phyloP scores from a whole-genome alignment of 1,284 basidiomycete genomes.

The Heterobasidion occidentale region DNA sequence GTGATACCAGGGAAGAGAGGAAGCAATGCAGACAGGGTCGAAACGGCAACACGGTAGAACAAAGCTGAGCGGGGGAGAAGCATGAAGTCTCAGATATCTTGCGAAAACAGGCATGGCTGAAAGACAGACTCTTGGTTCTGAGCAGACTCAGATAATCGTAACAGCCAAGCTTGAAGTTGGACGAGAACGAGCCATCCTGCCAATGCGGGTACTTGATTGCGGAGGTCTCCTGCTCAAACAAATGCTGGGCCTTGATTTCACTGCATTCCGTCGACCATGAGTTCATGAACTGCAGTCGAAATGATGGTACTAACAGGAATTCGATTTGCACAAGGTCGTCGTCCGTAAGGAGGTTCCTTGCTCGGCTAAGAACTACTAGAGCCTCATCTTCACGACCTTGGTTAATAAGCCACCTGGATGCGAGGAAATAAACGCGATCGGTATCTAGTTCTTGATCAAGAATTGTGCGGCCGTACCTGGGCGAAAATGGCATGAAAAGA shows the following conservation, averaged over 20 bases:
- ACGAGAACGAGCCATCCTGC: conserved; percentile 51
- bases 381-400: conserved; percentile 71
- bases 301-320: conserved; percentile 44
- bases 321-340: conserved; percentile 70
- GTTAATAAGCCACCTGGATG: conserved; percentile 60
- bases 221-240: conserved; percentile 64
- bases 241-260: conserved; percentile 71
- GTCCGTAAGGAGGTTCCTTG: conserved; percentile 49
- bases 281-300: neutral
- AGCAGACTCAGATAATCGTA: conserved; percentile 51
- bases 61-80: conserved; percentile 29
- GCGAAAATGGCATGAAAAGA: conserved; percentile 66
- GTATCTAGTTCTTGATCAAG: neutral
- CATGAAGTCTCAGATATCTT: conserved; percentile 2
- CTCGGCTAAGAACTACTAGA: conserved; percentile 51
- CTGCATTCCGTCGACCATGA: conserved; percentile 20
- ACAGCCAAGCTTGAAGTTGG: conserved; percentile 55
- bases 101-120: neutral
- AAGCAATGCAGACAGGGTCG: conserved; percentile 36
- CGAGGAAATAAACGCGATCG: conserved; percentile 1
- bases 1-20: neutral
- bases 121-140: conserved; percentile 35
- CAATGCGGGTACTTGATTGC: conserved; percentile 51
- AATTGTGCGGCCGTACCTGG: conserved; percentile 30
- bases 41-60: conserved; percentile 51